These are phyloP conservation scores for Fraxinus platypoda DNA, from an alignment of 305 asterid genomes.

Conservation along the genomic window DNA sequence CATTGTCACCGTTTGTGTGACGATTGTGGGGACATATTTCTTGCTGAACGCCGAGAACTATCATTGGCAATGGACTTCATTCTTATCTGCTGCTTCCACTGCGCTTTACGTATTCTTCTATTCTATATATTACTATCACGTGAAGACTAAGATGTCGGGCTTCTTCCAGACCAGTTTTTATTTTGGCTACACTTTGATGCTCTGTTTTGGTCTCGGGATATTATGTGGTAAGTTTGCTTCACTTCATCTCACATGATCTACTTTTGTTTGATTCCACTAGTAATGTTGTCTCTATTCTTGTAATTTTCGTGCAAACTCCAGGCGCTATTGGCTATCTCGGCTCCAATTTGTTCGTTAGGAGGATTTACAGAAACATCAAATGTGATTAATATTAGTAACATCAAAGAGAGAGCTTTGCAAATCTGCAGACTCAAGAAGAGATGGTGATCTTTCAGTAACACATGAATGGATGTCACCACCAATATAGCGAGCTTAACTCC, in stretches of 20 bases:
- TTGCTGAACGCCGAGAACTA: conserved; percentile 76
- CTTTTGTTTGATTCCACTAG: background rate
- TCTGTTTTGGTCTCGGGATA: conserved; percentile 67
- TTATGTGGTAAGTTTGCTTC: conserved; percentile 54
- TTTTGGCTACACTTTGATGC: conserved; percentile 69
- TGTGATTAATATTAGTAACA: conserved; percentile 45
- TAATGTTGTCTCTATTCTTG: background rate
- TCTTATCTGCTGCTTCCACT: conserved; percentile 75
- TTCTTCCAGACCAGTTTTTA: conserved; percentile 72
- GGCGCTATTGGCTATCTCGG: conserved; percentile 34
- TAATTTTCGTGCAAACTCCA: conserved; percentile 29
- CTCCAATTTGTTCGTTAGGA: conserved; percentile 26
- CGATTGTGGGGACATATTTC: conserved; percentile 77
- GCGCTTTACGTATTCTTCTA: conserved; percentile 63
- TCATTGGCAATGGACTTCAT: conserved; percentile 85
- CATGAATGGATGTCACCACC: conserved; percentile 25
- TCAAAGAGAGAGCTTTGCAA: conserved; percentile 20
- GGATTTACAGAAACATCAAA: conserved; percentile 35
- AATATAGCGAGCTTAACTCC: conserved; percentile 24
- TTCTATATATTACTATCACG: conserved; percentile 62
- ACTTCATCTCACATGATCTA: background rate
- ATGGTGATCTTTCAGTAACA: conserved; percentile 21
- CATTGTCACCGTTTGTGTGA: conserved; percentile 73
- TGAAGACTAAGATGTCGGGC: conserved; percentile 76
- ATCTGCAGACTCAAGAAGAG: conserved; percentile 20